These are phyloP conservation scores for Fagopyrum tataricum DNA, from an alignment of 148 eudicot genomes.

Conservation along the genomic window DNA sequence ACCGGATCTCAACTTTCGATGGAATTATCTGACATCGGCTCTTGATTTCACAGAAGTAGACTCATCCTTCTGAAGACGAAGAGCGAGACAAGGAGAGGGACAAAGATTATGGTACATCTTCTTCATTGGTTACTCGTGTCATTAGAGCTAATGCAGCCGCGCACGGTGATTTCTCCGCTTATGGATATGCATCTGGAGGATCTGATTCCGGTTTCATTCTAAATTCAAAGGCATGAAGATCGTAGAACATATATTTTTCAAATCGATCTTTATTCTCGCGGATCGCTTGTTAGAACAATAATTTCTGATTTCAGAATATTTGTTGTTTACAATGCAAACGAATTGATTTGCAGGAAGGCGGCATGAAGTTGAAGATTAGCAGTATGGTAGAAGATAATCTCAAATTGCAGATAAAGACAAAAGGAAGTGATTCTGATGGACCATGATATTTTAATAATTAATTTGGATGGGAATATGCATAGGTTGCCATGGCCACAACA, in stretches of 20 bases:
- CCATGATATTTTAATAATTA: neutral
- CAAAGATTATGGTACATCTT: too few relatives aligned
- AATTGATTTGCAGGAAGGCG: constrained; percentile 57
- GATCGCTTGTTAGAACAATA: constrained; percentile 1
- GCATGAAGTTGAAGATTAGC: constrained; percentile 51
- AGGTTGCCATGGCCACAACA: constrained; percentile 99
- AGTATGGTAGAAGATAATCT: constrained; percentile 64
- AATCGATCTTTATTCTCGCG: constrained; percentile 30
- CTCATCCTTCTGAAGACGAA: constrained; percentile 12
- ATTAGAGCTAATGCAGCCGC: too few relatives aligned
- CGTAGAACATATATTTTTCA: constrained; percentile 8
- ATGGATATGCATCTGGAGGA: too few relatives aligned
- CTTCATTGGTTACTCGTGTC: too few relatives aligned
- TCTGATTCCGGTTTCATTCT: too few relatives aligned
- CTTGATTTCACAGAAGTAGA: too few relatives aligned
- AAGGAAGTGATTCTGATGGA: constrained; percentile 33
- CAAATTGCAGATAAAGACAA: constrained; percentile 56
- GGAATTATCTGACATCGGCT: too few relatives aligned
- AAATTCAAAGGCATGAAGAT: neutral
- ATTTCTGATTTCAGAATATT: neutral
- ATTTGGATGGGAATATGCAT: neutral
- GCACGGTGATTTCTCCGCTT: too few relatives aligned
- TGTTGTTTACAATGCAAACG: neutral
- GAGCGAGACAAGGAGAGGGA: neutral
- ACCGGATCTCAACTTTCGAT: too few relatives aligned